Percentiles rank a stretch among this genome's conserved stretches.
These are phyloP conservation scores for Solanum virginianum DNA, from an alignment of 257 asterid genomes.

Conservation along the genomic window DNA sequence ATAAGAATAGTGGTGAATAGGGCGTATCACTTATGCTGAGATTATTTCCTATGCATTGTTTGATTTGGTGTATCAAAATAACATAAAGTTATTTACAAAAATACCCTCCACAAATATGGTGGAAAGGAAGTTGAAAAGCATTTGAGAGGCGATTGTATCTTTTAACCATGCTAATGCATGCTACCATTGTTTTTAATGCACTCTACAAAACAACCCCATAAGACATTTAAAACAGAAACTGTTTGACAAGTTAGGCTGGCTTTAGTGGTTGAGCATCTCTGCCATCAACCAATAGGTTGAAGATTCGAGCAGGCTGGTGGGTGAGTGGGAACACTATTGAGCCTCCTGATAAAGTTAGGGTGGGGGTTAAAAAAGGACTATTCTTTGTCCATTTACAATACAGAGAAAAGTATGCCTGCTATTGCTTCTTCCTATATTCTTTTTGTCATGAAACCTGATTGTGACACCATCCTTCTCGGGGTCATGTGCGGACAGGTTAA, in stretches of 20 bases:
- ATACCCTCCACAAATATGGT: too few species aligned
- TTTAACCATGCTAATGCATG: too few species aligned
- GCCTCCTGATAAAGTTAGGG: not conserved
- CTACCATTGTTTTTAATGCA: too few species aligned
- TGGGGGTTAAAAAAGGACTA: not conserved
- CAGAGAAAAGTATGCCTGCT: not conserved
- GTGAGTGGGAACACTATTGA: not conserved
- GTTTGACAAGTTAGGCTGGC: not conserved
- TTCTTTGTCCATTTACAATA: not conserved
- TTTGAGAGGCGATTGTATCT: too few species aligned
- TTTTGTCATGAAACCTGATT: not conserved
- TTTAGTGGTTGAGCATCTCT: not conserved
- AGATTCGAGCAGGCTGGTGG: not conserved
- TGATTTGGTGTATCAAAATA: too few species aligned
- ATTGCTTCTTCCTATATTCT: not conserved
- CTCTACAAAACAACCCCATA: too few species aligned
- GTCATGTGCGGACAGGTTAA: conserved; percentile 49
- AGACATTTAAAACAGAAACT: not conserved
- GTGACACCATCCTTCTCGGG: not conserved
- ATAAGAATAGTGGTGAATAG: too few species aligned
- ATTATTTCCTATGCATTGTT: too few species aligned
- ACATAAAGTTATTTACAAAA: too few species aligned
- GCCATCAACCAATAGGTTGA: not conserved
- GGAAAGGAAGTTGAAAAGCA: too few species aligned
- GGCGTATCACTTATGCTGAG: too few species aligned